A percentile compares a stretch with the other conserved stretches of the same genome.
phyloP scores from a whole-genome alignment of 2,329 filamentous ascomycete genomes.

The Fusarium xyrophilum region DNA sequence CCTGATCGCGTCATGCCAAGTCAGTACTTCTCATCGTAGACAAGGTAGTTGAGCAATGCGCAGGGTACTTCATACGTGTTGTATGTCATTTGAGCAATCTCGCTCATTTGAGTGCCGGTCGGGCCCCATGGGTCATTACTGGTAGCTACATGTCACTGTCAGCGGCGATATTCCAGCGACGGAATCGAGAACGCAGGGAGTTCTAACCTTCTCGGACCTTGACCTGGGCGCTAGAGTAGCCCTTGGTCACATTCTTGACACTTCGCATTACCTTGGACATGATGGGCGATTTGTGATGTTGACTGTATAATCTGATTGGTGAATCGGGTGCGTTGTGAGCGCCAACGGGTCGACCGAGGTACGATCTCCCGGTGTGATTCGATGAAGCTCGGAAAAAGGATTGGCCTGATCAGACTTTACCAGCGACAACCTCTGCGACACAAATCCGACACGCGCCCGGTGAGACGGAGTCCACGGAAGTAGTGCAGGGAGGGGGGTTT shows the following conservation, averaged over 20 bases:
- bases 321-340: slow-evolving; percentile 27
- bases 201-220: slow-evolving; percentile 93
- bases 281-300: slow-evolving; percentile 43
- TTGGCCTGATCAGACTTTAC: slow-evolving; percentile 1
- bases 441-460: slow-evolving; percentile 28
- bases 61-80: slow-evolving; percentile 76
- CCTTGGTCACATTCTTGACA: slow-evolving; percentile 99
- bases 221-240: slow-evolving; percentile 94
- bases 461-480: slow-evolving; percentile 22
- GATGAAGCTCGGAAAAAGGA: slow-evolving; percentile 9
- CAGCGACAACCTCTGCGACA: slow-evolving; percentile 21
- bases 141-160: slow-evolving; percentile 70
- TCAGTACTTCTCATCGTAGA: slow-evolving; percentile 25
- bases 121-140: slow-evolving; percentile 99
- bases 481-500: slow-evolving; percentile 28
- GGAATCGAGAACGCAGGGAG: neutral
- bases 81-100: slow-evolving; percentile 97
- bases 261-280: slow-evolving; percentile 99
- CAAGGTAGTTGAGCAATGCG: neutral
- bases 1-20: slow-evolving; percentile 54
- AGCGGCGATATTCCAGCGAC: slow-evolving; percentile 15
- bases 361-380: slow-evolving; percentile 15
- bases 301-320: slow-evolving; percentile 3
- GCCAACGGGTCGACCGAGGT: slow-evolving; percentile 33
- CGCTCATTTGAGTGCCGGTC: slow-evolving; percentile 96